Conservation (phyloP, 208 protist genomes). For the Crithidia mellificae region DNA sequence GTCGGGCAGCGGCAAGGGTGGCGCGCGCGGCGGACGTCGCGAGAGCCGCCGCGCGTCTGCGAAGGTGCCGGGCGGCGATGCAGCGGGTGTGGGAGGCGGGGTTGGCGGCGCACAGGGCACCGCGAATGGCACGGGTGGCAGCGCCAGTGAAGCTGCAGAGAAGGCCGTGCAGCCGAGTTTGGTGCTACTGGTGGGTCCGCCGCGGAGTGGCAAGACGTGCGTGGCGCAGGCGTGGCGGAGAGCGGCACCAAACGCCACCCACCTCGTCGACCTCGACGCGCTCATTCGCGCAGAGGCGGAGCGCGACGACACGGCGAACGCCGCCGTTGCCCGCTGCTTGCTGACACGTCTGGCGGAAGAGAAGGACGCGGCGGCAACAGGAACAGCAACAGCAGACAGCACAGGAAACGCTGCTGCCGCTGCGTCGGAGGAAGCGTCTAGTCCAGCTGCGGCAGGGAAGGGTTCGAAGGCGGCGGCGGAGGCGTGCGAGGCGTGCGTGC, state of each 20-base stretch:
- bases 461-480: not conserved
- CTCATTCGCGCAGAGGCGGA: conserved; percentile 59
- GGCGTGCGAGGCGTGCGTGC: conserved; percentile 20
- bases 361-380: not conserved
- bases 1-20: not conserved
- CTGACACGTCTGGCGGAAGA: conserved; percentile 29
- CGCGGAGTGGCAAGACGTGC: conserved; percentile 77
- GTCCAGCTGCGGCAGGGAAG: not conserved
- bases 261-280: conserved; percentile 54
- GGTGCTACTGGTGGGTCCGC: conserved; percentile 82
- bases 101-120: not conserved
- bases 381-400: too few species aligned
- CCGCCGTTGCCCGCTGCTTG: conserved; percentile 67
- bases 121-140: not conserved
- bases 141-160: not conserved
- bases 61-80: not conserved
- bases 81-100: not conserved
- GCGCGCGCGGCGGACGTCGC: conserved; percentile 7
- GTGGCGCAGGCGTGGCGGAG: conserved; percentile 48
- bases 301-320: conserved; percentile 69
- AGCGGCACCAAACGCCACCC: conserved; percentile 6
- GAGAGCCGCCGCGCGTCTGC: conserved; percentile 7
- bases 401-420: too few species aligned
- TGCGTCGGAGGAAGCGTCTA: not conserved
- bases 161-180: conserved; percentile 17